A percentile compares a stretch with the other conserved stretches of the same genome.
These are phyloP conservation scores for Colletotrichum tabaci DNA, from an alignment of 2,329 filamentous ascomycete species.

Conservation along the genomic window DNA sequence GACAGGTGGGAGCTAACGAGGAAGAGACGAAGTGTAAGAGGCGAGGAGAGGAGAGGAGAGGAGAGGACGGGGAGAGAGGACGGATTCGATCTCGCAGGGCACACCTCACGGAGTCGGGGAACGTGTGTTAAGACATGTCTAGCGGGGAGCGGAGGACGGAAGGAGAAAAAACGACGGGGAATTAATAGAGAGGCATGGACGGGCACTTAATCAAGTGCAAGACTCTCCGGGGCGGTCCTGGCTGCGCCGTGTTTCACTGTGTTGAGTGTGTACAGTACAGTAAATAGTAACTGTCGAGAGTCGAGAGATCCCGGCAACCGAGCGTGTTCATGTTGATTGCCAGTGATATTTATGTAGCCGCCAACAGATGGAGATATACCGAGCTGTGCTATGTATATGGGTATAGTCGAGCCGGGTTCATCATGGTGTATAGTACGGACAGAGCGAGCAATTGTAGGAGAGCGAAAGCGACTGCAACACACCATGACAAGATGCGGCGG, in stretches of 20 bases:
- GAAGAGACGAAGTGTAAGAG: conserved; percentile 1
- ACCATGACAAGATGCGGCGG: not conserved
- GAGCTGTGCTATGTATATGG: not conserved
- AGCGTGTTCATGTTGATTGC: conserved; percentile 18
- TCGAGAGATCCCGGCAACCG: conserved; percentile 14
- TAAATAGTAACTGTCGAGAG: not conserved
- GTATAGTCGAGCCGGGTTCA: too few relatives aligned
- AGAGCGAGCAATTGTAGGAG: too few relatives aligned
- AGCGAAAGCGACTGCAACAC: conserved; percentile 10
- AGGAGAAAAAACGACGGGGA: not conserved
- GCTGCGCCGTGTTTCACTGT: conserved; percentile 32
- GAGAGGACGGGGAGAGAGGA: conserved; percentile 4
- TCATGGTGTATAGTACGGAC: too few relatives aligned
- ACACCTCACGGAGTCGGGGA: not conserved
- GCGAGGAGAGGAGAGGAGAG: not conserved
- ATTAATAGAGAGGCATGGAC: not conserved
- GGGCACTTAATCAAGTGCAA: conserved; percentile 33
- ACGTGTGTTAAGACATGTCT: not conserved
- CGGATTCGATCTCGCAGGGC: too few relatives aligned
- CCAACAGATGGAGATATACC: not conserved
- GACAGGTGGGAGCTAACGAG: conserved; percentile 5
- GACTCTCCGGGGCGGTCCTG: conserved; percentile 19
- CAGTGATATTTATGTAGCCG: not conserved
- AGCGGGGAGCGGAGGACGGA: conserved; percentile 22
- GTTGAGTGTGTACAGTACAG: conserved; percentile 4